Evolutionary conservation across 768 basidiomycete species (phyloP).

Genomic region (Auricularia sp.): DNA sequence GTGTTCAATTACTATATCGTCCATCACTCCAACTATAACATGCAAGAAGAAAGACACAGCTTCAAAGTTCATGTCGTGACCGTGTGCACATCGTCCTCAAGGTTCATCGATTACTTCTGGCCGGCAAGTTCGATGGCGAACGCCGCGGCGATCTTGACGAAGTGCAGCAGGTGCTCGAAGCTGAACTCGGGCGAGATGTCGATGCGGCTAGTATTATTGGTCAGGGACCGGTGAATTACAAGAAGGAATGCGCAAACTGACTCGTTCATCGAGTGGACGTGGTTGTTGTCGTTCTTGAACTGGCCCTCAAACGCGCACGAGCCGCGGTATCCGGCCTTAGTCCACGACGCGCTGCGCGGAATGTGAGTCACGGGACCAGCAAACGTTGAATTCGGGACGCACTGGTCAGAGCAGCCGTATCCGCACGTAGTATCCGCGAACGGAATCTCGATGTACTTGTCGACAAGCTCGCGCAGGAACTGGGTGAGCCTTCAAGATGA

Average conservation of each 20-base stretch:
- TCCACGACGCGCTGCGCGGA: constrained; percentile 62
- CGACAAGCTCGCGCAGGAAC: constrained; percentile 70
- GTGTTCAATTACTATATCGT: too few species aligned
- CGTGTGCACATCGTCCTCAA: too few species aligned
- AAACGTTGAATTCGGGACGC: constrained; percentile 15
- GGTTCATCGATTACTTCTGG: not conserved
- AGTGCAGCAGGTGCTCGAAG: constrained; percentile 79
- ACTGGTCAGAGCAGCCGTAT: constrained; percentile 94
- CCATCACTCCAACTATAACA: too few species aligned
- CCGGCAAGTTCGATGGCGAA: constrained; percentile 65
- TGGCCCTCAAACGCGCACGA: constrained; percentile 74
- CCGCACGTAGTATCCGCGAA: constrained; percentile 84
- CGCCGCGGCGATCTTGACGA: constrained; percentile 74
- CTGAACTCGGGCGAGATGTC: constrained; percentile 84
- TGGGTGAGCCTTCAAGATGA: constrained; percentile 53
- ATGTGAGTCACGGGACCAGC: not conserved
- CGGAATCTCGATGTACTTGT: constrained; percentile 74
- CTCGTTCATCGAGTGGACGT: constrained; percentile 79
- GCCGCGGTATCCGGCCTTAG: constrained; percentile 75
- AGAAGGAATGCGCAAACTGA: constrained; percentile 29
- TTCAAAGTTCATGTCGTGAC: too few species aligned
- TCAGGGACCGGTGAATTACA: constrained; percentile 10
- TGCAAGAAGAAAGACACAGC: too few species aligned
- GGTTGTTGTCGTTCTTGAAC: constrained; percentile 69
- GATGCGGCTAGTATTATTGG: constrained; percentile 46